phyloP scores from a whole-genome alignment of 176 grass and related monocot species.

The Musa itinerans region DNA sequence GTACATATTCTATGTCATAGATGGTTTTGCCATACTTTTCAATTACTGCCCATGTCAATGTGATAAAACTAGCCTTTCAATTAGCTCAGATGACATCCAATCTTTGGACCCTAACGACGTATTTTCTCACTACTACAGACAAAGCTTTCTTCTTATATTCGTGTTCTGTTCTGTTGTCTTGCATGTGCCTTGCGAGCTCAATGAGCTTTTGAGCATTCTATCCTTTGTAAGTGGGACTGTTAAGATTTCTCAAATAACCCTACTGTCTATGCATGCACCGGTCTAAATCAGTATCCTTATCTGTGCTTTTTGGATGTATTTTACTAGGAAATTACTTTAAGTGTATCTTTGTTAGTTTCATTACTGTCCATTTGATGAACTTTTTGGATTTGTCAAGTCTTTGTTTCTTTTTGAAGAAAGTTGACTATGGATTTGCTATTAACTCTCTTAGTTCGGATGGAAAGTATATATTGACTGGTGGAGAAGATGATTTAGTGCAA shows the following conservation, averaged over 20 bases:
- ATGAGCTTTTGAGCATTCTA: neutral
- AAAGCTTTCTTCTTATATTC: neutral
- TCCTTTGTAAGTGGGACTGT: neutral
- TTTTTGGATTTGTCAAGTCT: neutral
- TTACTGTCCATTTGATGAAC: neutral
- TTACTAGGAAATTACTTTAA: neutral
- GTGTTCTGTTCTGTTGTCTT: neutral
- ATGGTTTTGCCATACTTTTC: too few relatives aligned
- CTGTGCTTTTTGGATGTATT: neutral
- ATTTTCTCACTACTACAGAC: neutral
- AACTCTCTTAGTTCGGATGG: slow-evolving; percentile 50
- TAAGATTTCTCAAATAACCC: neutral
- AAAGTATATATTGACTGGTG: slow-evolving; percentile 83
- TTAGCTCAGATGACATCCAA: too few relatives aligned
- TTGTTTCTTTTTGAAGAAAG: neutral
- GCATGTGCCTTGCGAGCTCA: neutral
- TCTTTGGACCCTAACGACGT: too few relatives aligned
- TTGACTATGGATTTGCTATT: slow-evolving; percentile 14
- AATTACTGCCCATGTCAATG: too few relatives aligned
- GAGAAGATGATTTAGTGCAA: slow-evolving; percentile 97
- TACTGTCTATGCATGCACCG: neutral
- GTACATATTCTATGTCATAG: too few relatives aligned
- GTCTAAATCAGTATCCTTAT: neutral
- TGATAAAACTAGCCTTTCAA: too few relatives aligned
- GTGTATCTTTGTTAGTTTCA: neutral